phyloP scores from a whole-genome alignment of 495 filamentous ascomycete genomes.

The Chaetomium fimeti region DNA sequence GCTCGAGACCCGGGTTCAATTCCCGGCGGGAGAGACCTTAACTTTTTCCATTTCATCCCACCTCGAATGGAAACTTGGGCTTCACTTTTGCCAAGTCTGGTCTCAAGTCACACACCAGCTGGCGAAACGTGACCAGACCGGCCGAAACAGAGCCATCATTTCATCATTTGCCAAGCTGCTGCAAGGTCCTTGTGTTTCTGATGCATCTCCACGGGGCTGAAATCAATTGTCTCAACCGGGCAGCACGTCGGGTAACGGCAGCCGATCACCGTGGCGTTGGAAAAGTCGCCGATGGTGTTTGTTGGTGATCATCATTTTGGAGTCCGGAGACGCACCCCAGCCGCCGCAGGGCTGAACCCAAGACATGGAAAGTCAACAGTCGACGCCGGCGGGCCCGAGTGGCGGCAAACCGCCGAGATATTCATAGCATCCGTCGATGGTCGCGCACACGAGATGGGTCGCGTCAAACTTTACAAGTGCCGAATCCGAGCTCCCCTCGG shows the following conservation, averaged over 20 bases:
- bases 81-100: not conserved
- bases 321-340: not conserved
- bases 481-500: not conserved
- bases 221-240: not conserved
- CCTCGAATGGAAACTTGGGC: not conserved
- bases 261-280: not conserved
- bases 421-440: not conserved
- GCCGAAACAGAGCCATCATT: slow-evolving; percentile 3
- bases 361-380: not conserved
- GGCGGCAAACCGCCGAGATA: slow-evolving; percentile 1
- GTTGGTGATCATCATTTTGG: not conserved
- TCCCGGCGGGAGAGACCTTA: slow-evolving; percentile 25
- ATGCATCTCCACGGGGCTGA: too few species aligned
- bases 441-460: not conserved
- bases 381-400: too few species aligned
- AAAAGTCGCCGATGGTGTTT: not conserved
- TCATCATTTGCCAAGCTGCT: slow-evolving; percentile 6
- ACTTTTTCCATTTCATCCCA: slow-evolving; percentile 2
- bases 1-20: slow-evolving; percentile 29
- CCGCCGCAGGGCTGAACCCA: not conserved
- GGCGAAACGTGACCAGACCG: slow-evolving; percentile 7
- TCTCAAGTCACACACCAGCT: not conserved
- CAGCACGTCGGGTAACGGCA: not conserved
- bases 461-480: not conserved
- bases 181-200: not conserved